Percentiles rank a stretch among this genome's conserved stretches.
phyloP scores from a whole-genome alignment of 192 early-diverging fungal genomes.

The Podila clonocystis region DNA sequence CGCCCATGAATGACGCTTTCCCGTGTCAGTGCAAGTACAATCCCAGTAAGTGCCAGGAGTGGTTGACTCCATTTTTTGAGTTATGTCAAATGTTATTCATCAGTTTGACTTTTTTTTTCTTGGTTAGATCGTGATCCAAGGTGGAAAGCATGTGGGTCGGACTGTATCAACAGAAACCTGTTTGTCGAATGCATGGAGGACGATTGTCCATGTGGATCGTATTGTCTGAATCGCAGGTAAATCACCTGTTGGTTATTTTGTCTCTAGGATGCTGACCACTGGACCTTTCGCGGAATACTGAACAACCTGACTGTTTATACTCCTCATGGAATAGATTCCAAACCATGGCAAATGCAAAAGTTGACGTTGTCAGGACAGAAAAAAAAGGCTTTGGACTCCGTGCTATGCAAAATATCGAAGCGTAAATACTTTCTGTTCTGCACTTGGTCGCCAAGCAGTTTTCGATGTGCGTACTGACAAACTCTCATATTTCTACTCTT shows the following conservation, averaged over 20 bases:
- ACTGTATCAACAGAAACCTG: conserved; percentile 94
- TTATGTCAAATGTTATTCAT: neutral
- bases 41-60: conserved; percentile 51
- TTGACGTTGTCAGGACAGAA: conserved; percentile 89
- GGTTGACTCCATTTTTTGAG: neutral
- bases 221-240: conserved; percentile 88
- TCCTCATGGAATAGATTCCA: conserved; percentile 72
- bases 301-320: neutral
- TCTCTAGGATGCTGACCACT: no score
- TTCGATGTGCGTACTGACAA: neutral
- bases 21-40: conserved; percentile 84
- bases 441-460: neutral
- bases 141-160: conserved; percentile 86
- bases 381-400: conserved; percentile 95
- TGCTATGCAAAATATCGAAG: conserved; percentile 69
- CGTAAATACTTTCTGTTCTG: conserved; percentile 54
- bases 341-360: conserved; percentile 81
- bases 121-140: conserved; percentile 53
- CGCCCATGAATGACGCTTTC: conserved; percentile 74
- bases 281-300: no score
- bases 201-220: conserved; percentile 87
- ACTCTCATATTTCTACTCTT: neutral
- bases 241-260: neutral
- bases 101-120: neutral
- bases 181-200: conserved; percentile 92